Evolutionary conservation across 768 basidiomycete species (phyloP), one percentile per base, ranked within the genome.

Genomic region (Gymnopilus dilepis): DNA sequence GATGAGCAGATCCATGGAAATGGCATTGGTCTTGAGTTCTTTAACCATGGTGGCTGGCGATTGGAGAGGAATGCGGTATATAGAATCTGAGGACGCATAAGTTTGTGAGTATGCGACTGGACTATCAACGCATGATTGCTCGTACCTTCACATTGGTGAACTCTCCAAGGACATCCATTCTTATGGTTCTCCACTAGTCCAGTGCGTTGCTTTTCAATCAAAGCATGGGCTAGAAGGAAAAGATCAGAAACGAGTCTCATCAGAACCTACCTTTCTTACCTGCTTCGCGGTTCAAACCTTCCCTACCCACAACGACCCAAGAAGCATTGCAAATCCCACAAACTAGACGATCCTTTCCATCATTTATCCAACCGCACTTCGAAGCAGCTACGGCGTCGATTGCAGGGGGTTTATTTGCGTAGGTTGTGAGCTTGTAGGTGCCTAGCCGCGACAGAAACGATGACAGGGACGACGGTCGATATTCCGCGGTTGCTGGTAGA

Each of bases 321-420:
- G 89, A 89, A 11, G 81, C 80, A 58, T 77, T 78, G 67, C 92
- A 94, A 17, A 93, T 73, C 2, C 86, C 86, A 67, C 92, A 94
- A 2, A 89, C 80, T 19, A 94, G 73, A 48, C 92, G 80, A 60
- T 94, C 92, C 73, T 91, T 92, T 42, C 91, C 90, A 54, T 92
- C 87, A 63, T 94, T 94, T 22, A 83, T 77, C 92, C 92, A 95
- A 1, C 92, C 92, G 69, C 90, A 91, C 72, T 85, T 91, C 0
- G 92, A 81, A 2, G 92, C 92, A 17, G 92, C 87, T 13, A 94
- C 91, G 1, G 92, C 88, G 59, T 94, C 86, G 28, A 94, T 87
- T 9, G 80, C 78, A 0, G 84, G 57, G 0, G 92, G 91, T 71
- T 94, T 94, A 64, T 90, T 91, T 17, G 88, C 81, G 67, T 93